These are phyloP conservation scores for Podosphaera aphanis DNA, from an alignment of 2,329 filamentous ascomycete species.

Conservation along the genomic window DNA sequence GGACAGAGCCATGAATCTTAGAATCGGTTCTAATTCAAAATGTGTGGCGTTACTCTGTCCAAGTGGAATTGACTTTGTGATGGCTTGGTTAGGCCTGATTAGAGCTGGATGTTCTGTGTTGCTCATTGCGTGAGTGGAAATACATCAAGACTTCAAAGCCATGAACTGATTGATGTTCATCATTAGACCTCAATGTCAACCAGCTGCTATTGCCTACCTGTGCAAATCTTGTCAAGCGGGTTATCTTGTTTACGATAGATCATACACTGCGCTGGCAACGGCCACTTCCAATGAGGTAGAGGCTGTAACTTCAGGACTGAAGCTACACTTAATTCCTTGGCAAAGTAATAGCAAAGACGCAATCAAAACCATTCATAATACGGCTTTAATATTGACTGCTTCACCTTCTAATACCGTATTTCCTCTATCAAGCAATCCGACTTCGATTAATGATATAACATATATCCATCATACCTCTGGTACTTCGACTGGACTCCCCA, in stretches of 20 bases:
- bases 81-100: constrained; percentile 36
- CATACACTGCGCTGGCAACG: constrained; percentile 5
- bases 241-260: constrained; percentile 23
- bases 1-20: constrained; percentile 5
- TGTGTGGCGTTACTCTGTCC: constrained; percentile 29
- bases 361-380: neutral
- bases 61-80: constrained; percentile 32
- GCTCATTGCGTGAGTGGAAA: constrained; percentile 25
- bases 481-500: constrained; percentile 38
- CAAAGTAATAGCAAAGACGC: neutral
- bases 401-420: neutral
- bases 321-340: constrained; percentile 3
- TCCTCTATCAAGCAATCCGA: neutral
- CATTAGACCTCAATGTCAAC: constrained; percentile 23
- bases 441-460: constrained; percentile 18
- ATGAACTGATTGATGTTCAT: neutral
- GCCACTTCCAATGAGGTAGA: constrained; percentile 2
- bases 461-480: constrained; percentile 42
- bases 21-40: neutral
- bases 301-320: constrained; percentile 5
- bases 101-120: constrained; percentile 29
- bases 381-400: neutral
- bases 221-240: constrained; percentile 23
- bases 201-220: constrained; percentile 26
- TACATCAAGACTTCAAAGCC: constrained; percentile 2